Base-by-base conservation (phyloP, 164 flowering plant species). In the Tetrastigma voinierianum region DNA sequence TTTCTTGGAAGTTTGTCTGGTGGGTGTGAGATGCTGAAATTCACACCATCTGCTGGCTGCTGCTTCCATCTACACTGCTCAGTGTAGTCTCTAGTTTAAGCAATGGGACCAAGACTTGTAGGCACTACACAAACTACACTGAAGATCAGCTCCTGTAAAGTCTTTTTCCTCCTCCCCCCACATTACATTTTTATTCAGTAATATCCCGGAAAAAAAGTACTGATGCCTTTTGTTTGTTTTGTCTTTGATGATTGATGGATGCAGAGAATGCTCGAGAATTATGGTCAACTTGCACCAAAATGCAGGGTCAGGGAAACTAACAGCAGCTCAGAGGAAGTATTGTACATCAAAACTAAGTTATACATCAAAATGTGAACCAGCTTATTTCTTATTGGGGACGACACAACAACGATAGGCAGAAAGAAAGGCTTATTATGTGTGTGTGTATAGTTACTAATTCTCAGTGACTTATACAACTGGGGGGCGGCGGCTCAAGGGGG, bases 11-110 rank as follows among this genome's bases (percentile, higher is more conserved):
- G 86, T 85, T 19, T 73, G 77, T 46, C 80, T 85, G 3, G 87
- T 85, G 71, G 86, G 72, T 83, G 81, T 65, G 86, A 83, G 65
- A 85, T 85, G 89, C 80, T 85, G 24, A 81, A 78, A 67, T 83
- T 63, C 64, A 79, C 86, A 65, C 84, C 89, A 25, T 85, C 21
- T 81, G 46, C 18, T 85, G 17, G 87, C 89, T 10, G 89, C 89
- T 14, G 72, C 87, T 15, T 83, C 89, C 13, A 70, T 85, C 60
- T 85, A 78, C 61, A 75, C 87, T 10, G 87, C 89, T 46, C 81
- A 78, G 47, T 73, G 73, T 46, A 57, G 80, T 16, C 63, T 83
- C 11, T 76, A 70, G 3, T 68, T 75, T 70, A 68, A 62, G 61
- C 72, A 79, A 45, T 86, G 90, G 90, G 78, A 53, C 46, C 46